A percentile compares a stretch with the other conserved stretches of the same genome.
Evolutionary conservation across 192 early-diverging fungal species (phyloP).

Genomic region (Gigaspora rosea): DNA sequence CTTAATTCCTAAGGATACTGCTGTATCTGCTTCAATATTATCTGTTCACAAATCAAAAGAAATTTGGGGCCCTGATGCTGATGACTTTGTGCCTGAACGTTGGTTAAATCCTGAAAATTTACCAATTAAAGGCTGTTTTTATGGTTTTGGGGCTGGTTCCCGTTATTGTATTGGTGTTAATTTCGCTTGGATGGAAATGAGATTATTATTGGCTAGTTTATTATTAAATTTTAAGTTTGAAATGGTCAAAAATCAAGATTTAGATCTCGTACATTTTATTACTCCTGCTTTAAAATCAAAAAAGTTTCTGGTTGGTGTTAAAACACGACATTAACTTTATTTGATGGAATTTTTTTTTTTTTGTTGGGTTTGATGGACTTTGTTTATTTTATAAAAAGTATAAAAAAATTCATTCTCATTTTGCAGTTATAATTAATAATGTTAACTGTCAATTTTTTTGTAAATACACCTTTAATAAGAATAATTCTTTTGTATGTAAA

Average conservation of each 20-base stretch:
- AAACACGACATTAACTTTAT: background rate
- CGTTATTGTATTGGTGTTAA: slow-evolving; percentile 57
- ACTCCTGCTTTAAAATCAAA: slow-evolving; percentile 42
- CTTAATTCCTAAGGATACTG: slow-evolving; percentile 44
- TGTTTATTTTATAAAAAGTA: too few species aligned
- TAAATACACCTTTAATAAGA: too few species aligned
- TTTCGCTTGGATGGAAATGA: slow-evolving; percentile 56
- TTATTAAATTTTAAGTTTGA: slow-evolving; percentile 48
- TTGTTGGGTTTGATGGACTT: too few species aligned
- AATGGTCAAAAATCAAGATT: slow-evolving; percentile 39
- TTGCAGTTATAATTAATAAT: too few species aligned
- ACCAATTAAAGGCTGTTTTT: slow-evolving; percentile 42
- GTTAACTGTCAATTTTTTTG: too few species aligned
- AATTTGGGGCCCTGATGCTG: slow-evolving; percentile 54
- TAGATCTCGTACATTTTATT: slow-evolving; percentile 47
- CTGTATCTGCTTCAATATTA: slow-evolving; percentile 34
- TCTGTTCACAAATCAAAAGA: slow-evolving; percentile 33
- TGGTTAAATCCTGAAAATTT: slow-evolving; percentile 42
- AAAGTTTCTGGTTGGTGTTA: slow-evolving; percentile 30
- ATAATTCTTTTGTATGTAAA: too few species aligned
- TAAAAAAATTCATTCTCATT: too few species aligned
- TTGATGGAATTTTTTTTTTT: too few species aligned
- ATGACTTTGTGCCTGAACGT: slow-evolving; percentile 59
- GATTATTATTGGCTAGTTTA: slow-evolving; percentile 46
- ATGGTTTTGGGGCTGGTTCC: slow-evolving; percentile 53